Conservation (phyloP, 2,329 filamentous ascomycete genomes). For the Xylariales sp. region DNA sequence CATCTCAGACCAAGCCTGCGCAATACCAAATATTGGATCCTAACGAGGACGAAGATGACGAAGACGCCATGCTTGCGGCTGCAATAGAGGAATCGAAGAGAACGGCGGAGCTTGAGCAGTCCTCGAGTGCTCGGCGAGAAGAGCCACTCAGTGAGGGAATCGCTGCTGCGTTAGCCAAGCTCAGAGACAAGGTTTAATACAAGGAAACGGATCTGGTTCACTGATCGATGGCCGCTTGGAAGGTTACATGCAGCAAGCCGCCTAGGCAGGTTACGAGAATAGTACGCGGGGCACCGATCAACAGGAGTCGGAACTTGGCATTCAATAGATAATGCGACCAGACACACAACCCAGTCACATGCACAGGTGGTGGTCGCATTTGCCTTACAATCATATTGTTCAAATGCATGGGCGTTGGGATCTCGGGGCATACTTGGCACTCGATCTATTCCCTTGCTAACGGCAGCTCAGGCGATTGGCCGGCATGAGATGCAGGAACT, state of each 20-base stretch:
- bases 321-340: too few relatives aligned
- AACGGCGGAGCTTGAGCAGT: conserved; percentile 27
- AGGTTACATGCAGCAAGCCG: conserved; percentile 2
- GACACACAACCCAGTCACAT: not conserved
- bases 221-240: too few relatives aligned
- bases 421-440: too few relatives aligned
- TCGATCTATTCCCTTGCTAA: conserved; percentile 1
- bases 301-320: too few relatives aligned
- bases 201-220: too few relatives aligned
- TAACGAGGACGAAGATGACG: conserved; percentile 41
- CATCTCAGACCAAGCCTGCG: not conserved
- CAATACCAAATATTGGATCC: conserved; percentile 34
- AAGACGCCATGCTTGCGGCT: conserved; percentile 45
- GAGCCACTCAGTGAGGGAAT: conserved; percentile 52
- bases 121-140: conserved; percentile 22
- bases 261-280: not conserved
- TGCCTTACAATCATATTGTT: not conserved
- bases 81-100: conserved; percentile 43
- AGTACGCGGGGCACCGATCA: too few relatives aligned
- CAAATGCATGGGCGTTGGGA: not conserved
- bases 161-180: conserved; percentile 55
- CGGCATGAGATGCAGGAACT: conserved; percentile 7
- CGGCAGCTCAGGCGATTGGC: conserved; percentile 8
- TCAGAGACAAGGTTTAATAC: conserved; percentile 40
- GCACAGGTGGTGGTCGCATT: not conserved